Evolutionary conservation across 257 asterid genomes (phyloP).

Genomic region (Cinchona pubescens): DNA sequence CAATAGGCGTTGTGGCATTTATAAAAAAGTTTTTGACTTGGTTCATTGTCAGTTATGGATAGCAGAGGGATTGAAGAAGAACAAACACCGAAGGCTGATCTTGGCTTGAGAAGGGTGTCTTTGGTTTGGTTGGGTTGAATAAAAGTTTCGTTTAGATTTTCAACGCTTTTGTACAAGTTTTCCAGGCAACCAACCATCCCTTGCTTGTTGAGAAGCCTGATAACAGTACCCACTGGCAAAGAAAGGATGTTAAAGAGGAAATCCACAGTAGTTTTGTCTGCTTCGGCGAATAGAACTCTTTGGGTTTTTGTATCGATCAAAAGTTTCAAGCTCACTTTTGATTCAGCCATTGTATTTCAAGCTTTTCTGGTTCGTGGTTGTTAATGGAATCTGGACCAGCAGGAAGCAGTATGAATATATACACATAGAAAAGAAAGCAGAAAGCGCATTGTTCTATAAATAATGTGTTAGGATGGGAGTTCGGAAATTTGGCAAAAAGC

Average conservation of each 20-base stretch:
- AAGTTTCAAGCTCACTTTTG: slow-evolving; percentile 41
- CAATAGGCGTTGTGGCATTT: not conserved
- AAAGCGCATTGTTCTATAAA: too few species aligned
- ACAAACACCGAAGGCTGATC: too few species aligned
- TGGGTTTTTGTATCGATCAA: slow-evolving; percentile 27
- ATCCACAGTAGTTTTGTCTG: slow-evolving; percentile 32
- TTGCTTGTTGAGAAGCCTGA: slow-evolving; percentile 18
- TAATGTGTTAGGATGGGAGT: too few species aligned
- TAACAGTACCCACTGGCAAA: slow-evolving; percentile 25
- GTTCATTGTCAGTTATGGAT: too few species aligned
- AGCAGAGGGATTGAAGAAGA: too few species aligned
- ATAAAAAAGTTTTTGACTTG: slow-evolving; percentile 14
- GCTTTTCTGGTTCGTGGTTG: too few species aligned
- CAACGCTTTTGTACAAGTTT: slow-evolving; percentile 31
- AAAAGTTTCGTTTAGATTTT: slow-evolving; percentile 23
- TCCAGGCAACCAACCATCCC: slow-evolving; percentile 32
- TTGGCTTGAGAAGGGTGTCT: slow-evolving; percentile 27
- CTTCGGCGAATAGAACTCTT: slow-evolving; percentile 43
- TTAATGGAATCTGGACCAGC: too few species aligned
- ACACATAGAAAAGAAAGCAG: too few species aligned
- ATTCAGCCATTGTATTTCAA: not conserved
- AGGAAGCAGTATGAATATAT: too few species aligned
- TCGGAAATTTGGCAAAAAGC: too few species aligned
- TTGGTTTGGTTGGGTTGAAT: slow-evolving; percentile 17
- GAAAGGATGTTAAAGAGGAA: slow-evolving; percentile 39